These are phyloP conservation scores for Cytospora mali DNA, from an alignment of 2,329 filamentous ascomycete genomes.

Conservation along the genomic window DNA sequence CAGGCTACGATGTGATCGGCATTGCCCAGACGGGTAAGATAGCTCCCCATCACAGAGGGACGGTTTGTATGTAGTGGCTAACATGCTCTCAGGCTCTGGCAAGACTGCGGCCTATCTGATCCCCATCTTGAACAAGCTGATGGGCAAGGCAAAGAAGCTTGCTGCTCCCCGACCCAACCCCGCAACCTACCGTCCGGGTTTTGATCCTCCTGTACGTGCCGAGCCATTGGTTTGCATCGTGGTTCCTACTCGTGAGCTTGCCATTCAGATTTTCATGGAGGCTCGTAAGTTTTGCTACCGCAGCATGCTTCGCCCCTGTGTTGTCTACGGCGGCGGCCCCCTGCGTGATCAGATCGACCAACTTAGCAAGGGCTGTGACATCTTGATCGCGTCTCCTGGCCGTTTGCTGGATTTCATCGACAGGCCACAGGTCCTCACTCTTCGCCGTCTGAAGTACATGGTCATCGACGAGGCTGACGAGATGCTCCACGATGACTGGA, in stretches of 20 bases:
- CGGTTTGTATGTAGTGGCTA: not conserved
- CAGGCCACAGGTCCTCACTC: slow-evolving; percentile 66
- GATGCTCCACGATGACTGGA: slow-evolving; percentile 80
- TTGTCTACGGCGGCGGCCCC: slow-evolving; percentile 84
- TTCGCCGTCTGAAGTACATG: slow-evolving; percentile 76
- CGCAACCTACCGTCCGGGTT: slow-evolving; percentile 52
- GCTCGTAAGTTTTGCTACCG: slow-evolving; percentile 91
- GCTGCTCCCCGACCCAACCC: slow-evolving; percentile 75
- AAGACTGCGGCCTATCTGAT: slow-evolving; percentile 94
- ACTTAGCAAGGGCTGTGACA: slow-evolving; percentile 81
- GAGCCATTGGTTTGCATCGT: slow-evolving; percentile 89
- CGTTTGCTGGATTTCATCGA: slow-evolving; percentile 84
- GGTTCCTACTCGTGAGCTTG: slow-evolving; percentile 84
- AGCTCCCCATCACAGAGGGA: not conserved
- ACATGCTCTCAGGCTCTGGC: slow-evolving; percentile 72
- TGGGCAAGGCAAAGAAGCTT: slow-evolving; percentile 93
- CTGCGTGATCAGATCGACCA: slow-evolving; percentile 69
- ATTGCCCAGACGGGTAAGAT: slow-evolving; percentile 84
- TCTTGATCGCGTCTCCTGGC: slow-evolving; percentile 86
- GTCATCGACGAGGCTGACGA: slow-evolving; percentile 96
- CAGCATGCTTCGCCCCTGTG: slow-evolving; percentile 89
- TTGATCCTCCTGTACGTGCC: slow-evolving; percentile 60
- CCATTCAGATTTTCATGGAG: slow-evolving; percentile 94
- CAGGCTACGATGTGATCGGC: slow-evolving; percentile 80
- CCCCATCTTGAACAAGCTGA: slow-evolving; percentile 84